These are phyloP conservation scores for Apiotrichum porosum DNA, from an alignment of 1,284 basidiomycete genomes.

Conservation along the genomic window DNA sequence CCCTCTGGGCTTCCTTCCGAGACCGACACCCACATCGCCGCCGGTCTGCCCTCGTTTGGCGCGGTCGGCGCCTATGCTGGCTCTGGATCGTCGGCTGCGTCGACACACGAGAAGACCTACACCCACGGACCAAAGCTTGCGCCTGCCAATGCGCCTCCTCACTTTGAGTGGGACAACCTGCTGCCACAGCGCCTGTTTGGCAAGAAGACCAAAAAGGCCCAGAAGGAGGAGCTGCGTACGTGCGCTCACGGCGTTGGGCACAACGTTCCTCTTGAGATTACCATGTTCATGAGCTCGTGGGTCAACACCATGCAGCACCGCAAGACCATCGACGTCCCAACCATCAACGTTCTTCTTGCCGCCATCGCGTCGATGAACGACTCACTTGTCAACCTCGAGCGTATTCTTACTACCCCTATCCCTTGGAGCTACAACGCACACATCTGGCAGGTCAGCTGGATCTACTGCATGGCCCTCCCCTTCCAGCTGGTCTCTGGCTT, in stretches of 20 bases:
- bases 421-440: conserved; percentile 63
- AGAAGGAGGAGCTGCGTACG: neutral
- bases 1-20: conserved; percentile 19
- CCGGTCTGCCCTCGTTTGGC: conserved; percentile 17
- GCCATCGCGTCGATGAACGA: conserved; percentile 61
- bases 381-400: conserved; percentile 64
- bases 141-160: conserved; percentile 60
- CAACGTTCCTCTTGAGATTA: conserved; percentile 60
- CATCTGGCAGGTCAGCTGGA: conserved; percentile 44
- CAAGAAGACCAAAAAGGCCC: neutral
- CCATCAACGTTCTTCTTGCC: conserved; percentile 56
- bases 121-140: too few relatives aligned
- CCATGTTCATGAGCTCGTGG: conserved; percentile 66
- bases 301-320: conserved; percentile 59
- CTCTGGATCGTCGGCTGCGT: too few relatives aligned
- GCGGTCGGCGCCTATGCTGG: conserved; percentile 1
- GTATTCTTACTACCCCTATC: conserved; percentile 72
- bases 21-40: conserved; percentile 29
- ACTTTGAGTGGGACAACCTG: conserved; percentile 60
- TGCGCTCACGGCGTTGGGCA: neutral
- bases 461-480: conserved; percentile 52
- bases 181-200: too few relatives aligned
- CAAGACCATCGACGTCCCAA: conserved; percentile 62
- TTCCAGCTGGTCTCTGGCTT: conserved; percentile 60
- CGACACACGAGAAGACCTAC: too few relatives aligned